Base-by-base conservation (phyloP, 108 stramenopile genomes). In the Epithemia pelagica region DNA sequence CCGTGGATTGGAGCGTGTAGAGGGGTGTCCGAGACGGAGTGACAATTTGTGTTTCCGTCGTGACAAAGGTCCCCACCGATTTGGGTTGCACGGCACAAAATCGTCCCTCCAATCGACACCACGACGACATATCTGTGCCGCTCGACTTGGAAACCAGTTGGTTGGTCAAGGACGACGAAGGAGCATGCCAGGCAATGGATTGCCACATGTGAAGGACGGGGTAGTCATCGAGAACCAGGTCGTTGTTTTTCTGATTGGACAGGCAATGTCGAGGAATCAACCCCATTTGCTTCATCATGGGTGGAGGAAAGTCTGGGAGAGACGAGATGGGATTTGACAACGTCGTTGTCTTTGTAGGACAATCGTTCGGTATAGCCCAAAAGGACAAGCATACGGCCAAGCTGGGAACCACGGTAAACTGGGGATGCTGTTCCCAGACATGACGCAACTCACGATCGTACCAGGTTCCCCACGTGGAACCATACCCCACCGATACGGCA, bases 21-120 rank as follows among this genome's bases (percentile, higher is more conserved):
- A 85, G 29, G 21, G 69, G 52, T 24, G 32, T 33, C 28, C 54
- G 26, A 24, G 60, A 23, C 10, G 63, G 51, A 52, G 57, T 66
- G 0, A 59, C 19, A n/a, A n/a, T n/a, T 10, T 52, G 63, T 0
- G 78, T 78, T 76, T 83, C 73, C 7, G 84, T 76, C 15, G 84
- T 85, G 0, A 91, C 82, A 75, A 91, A 91, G 5, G 90, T 85
- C 22, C 90, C 90, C 26, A 88, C 75, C 0, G 73, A 81, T 24
- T 84, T 84, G 10, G 90, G 90, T 59, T 72, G 58, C 8, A 88
- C 73, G 0, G 79, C 62, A 31, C 3, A 22, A 20, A 83, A 55
- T 26, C 33, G 32, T 15, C 37, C 37, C 15, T 46, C 15, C 37
- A 46, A 15, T 10, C 37, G 15, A 46, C 37, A 46, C 10, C 10